These are phyloP conservation scores for peach (Prunus persica) DNA, from an alignment of 306 rosid genomes.

Conservation along the genomic window Prunus_persica_NCBIv2 NC_034009.1:25320001-25320500, in stretches of 20 bases:
- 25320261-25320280: slow-evolving; percentile 47
- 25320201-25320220: slow-evolving; percentile 44
- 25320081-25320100: slow-evolving; percentile 65
- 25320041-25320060: slow-evolving; percentile 78
- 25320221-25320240: slow-evolving; percentile 59
- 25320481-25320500: slow-evolving; percentile 55
- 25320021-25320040: slow-evolving; percentile 95
- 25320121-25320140: slow-evolving; percentile 71
- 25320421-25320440: slow-evolving; percentile 66
- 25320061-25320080: slow-evolving; percentile 59
- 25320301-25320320: slow-evolving; percentile 71
- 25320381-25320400: slow-evolving; percentile 67
- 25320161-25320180: slow-evolving; percentile 49
- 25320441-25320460: slow-evolving; percentile 50
- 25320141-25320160: slow-evolving; percentile 57
- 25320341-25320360: slow-evolving; percentile 54
- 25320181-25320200: slow-evolving; percentile 58
- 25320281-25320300: slow-evolving; percentile 61
- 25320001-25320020: slow-evolving; percentile 90
- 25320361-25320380: slow-evolving; percentile 47
- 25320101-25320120: slow-evolving; percentile 71
- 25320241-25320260: slow-evolving; percentile 45
- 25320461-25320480: slow-evolving; percentile 41
- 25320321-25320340: slow-evolving; percentile 47
- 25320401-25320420: slow-evolving; percentile 66